Base-by-base conservation (phyloP, 2,329 filamentous ascomycete species). In the Fonsecaea multimorphosa region DNA sequence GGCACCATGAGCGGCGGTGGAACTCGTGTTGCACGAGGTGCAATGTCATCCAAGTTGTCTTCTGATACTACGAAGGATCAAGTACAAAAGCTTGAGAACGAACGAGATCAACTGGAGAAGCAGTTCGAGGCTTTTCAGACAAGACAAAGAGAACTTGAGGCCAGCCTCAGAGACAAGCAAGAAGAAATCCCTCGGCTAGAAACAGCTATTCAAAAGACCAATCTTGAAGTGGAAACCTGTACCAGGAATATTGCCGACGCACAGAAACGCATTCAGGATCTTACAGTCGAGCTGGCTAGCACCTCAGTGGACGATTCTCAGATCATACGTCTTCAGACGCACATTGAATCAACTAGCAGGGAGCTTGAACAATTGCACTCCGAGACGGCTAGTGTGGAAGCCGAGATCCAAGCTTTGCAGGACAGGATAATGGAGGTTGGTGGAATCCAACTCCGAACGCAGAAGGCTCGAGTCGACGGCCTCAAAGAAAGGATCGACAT, bases 1-100 rank as follows among this genome's bases (percentile, higher is more conserved):
- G 95, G 95, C 83, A 98, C 95, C 38, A 98, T 99, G 95, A 97
- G 92, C 65, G 95, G 95, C 82, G 95, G 95, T 83, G 95, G 95
- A 63, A 94, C 87, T 53, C 91, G 91, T 16, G 91, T 95, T 63
- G 93, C 94, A 73, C 92, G 89, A 75, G 96, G 96, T 0, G 88
- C 93, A 64, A 99, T 99, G 96, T 98, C 94, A 0, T 96, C 93
- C 11, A 98, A 97, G 79, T 88, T 96, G 53, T 89, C 91, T n/a
- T 86, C 91, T 1, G 92, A 96, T 64, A 91, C 90, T 16, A 91
- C 88, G 58, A 93, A 92, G 77, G 94, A 98, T 71, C 91, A 96
- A 74, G 94, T 99, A 2, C 77, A 86, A 57, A 93, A 95, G 79
- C 86, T 97, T 14, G 95, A 99, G 76, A 83, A 86, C 53, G 93